Percentiles rank a stretch among this genome's conserved stretches.
Evolutionary conservation across 768 basidiomycete species (phyloP).

Genomic region (Tylopilus rubrobrunneus): DNA sequence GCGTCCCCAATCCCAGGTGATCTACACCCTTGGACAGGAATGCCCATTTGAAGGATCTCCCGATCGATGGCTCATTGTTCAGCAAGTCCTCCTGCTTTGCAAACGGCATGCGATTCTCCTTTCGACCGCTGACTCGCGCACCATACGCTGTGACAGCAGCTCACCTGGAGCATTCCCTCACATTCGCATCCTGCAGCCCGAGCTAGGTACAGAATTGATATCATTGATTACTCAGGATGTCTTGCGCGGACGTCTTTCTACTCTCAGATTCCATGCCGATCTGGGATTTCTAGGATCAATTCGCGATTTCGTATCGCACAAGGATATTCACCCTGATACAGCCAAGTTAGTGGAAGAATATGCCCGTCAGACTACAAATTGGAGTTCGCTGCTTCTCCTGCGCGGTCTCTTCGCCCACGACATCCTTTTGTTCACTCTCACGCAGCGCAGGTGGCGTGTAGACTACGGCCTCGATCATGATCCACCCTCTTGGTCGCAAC

Average conservation of each 20-base stretch:
- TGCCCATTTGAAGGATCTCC: constrained; percentile 27
- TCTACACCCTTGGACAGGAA: constrained; percentile 33
- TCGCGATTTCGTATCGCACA: constrained; percentile 20
- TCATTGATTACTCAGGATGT: neutral
- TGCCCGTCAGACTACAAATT: neutral
- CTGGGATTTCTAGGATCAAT: constrained; percentile 6
- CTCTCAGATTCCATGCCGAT: neutral
- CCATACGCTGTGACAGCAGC: neutral
- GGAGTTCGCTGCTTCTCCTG: constrained; percentile 27
- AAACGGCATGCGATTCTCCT: neutral
- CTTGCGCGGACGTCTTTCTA: neutral
- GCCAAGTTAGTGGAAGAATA: neutral
- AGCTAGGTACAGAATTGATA: constrained; percentile 10
- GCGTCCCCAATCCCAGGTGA: constrained; percentile 19
- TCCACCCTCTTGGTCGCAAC: neutral
- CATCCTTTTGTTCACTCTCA: constrained; percentile 29
- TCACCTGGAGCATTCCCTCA: constrained; percentile 17
- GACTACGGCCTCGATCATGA: neutral
- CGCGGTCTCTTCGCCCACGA: constrained; percentile 34
- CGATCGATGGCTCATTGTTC: constrained; percentile 32
- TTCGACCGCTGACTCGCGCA: neutral
- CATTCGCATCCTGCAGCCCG: constrained; percentile 17
- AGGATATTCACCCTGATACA: neutral
- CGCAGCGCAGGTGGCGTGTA: constrained; percentile 27
- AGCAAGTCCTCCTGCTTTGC: constrained; percentile 30